Conservation (phyloP, 176 grass and related monocot species). For the Miscanthus lutarioriparius region DNA sequence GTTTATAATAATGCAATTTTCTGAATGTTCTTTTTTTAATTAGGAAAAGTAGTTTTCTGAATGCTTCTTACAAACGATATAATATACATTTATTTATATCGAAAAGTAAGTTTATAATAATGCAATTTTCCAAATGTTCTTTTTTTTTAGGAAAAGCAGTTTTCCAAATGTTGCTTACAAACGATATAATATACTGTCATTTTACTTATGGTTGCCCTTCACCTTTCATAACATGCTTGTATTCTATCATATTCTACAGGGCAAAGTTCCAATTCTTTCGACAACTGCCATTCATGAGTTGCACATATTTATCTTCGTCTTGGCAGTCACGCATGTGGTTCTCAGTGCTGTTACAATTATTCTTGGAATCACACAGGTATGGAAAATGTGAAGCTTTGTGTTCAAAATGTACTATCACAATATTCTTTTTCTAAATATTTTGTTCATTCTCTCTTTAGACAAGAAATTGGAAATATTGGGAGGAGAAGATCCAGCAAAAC, state of each 20-base stretch:
- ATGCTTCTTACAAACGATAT: not conserved
- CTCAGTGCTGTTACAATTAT: slow-evolving; percentile 66
- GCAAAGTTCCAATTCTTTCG: slow-evolving; percentile 71
- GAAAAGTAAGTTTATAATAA: not conserved
- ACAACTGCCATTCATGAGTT: slow-evolving; percentile 68
- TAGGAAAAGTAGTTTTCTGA: no score
- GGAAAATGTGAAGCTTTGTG: not conserved
- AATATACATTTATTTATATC: not conserved
- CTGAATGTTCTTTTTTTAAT: no score
- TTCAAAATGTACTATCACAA: not conserved
- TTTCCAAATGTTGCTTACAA: not conserved
- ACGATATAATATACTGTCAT: not conserved
- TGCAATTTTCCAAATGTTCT: no score
- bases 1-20: no score
- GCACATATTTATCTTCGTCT: slow-evolving; percentile 90
- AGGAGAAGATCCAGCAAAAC: slow-evolving; percentile 44
- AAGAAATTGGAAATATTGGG: slow-evolving; percentile 67
- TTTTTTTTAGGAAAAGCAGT: no score
- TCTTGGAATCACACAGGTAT: slow-evolving; percentile 68
- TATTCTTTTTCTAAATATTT: slow-evolving; percentile 3
- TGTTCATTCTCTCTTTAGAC: slow-evolving; percentile 35
- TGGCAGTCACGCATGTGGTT: slow-evolving; percentile 77
- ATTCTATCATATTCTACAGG: slow-evolving; percentile 34
- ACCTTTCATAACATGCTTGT: not conserved
- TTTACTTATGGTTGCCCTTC: not conserved